These are phyloP conservation scores for Nemophila menziesii DNA, from an alignment of 257 asterid genomes.

Conservation along the genomic window DNA sequence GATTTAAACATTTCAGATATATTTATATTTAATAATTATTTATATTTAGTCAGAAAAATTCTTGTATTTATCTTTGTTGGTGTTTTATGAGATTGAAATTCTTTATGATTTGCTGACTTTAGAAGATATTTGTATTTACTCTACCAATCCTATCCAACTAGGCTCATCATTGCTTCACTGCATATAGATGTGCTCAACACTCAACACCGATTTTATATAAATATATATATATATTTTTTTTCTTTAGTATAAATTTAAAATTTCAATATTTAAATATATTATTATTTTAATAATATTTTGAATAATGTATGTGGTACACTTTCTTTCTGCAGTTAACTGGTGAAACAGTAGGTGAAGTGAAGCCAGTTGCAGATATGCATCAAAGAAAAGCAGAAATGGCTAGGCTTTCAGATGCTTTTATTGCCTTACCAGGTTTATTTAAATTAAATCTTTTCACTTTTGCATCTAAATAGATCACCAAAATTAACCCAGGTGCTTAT, in stretches of 20 bases:
- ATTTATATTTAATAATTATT: constrained; percentile 22
- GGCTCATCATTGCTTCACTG: constrained; percentile 54
- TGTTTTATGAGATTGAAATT: constrained; percentile 33
- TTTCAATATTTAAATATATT: background rate
- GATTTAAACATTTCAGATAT: too few species aligned
- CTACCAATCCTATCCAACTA: constrained; percentile 26
- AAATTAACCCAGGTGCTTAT: constrained; percentile 9
- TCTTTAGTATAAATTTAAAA: too few species aligned
- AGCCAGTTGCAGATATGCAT: constrained; percentile 94
- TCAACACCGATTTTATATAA: constrained; percentile 9
- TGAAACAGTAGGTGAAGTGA: constrained; percentile 94
- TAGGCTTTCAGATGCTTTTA: constrained; percentile 91
- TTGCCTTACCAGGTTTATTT: constrained; percentile 91
- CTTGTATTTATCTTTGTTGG: constrained; percentile 35
- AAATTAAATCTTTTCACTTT: constrained; percentile 7
- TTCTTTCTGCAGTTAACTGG: constrained; percentile 82
- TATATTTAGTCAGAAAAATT: constrained; percentile 14
- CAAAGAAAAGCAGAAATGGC: constrained; percentile 99
- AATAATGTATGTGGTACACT: constrained; percentile 14
- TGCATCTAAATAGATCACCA: constrained; percentile 9
- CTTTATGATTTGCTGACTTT: constrained; percentile 18
- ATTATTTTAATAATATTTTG: constrained; percentile 4
- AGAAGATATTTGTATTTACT: constrained; percentile 21
- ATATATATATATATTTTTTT: constrained; percentile 11
- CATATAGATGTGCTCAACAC: constrained; percentile 24